Evolutionary conservation across 1,284 basidiomycete genomes (phyloP), one percentile per base, ranked within the genome.

Genomic region (Malassezia restricta): DNA sequence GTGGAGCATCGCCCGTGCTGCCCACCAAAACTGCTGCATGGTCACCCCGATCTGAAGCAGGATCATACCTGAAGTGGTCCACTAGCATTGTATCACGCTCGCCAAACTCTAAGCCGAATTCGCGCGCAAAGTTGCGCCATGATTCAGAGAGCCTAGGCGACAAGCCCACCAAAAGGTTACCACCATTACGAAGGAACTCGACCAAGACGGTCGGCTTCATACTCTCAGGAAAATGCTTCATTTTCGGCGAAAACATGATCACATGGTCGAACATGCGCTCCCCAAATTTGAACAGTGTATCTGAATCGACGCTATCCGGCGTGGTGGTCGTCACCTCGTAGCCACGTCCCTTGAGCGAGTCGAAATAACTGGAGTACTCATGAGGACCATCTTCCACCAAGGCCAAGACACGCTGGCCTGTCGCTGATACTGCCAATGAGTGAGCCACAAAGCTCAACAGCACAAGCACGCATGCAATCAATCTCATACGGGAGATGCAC

Each of bases 201-300:
- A 95, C 80, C 46, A 96, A 78, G 9, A 81, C 78, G 74, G 92
- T 87, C 0, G 92, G 89, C 1, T 82, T 82, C 47, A 98, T 79
- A 64, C 89, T 86, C 54, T 78, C 74, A 0, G 85, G 79, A 56
- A 83, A 82, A 30, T 78, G 86, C 47, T 68, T 67, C 48, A 57
- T 47, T 2, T 51, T 29, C 5, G 65, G 63, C 0, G 61, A 56
- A 30, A 72, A 59, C 7, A 72, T 50, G 24, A 67, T 39, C 39
- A 69, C 45, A 37, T 70, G 67, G 43, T 72, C 69, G 43, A 61
- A 71, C n/a, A 50, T 48, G 37, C 55, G 49, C 17, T 69, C 63
- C 49, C 64, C 69, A 47, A 61, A 61, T 38, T 53, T 42, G 31
- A 57, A 55, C n/a, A 72, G 59, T 14, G 42, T 33, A 8, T 62